Percentiles rank a stretch among this genome's conserved stretches.
These are phyloP conservation scores for Solanum infundibuliforme DNA, from an alignment of 257 asterid genomes.

Conservation along the genomic window DNA sequence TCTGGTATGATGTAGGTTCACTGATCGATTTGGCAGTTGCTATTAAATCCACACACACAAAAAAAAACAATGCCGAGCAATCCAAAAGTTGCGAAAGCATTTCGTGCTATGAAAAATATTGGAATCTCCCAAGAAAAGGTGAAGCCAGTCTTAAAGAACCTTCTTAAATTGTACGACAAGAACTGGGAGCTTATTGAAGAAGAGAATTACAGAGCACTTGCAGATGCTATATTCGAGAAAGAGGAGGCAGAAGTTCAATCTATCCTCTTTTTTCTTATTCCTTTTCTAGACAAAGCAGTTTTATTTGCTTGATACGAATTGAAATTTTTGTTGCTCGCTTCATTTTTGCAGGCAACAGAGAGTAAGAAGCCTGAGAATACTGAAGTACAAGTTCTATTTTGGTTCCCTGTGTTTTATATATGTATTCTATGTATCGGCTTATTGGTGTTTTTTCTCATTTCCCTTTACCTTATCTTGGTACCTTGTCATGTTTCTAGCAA, in stretches of 20 bases:
- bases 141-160: conserved; percentile 58
- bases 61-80: conserved; percentile 29
- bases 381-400: conserved; percentile 2
- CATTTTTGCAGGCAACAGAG: conserved; percentile 4
- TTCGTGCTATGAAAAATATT: conserved; percentile 61
- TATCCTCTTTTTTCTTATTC: background rate
- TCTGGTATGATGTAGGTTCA: conserved; percentile 1
- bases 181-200: conserved; percentile 84
- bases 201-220: conserved; percentile 72
- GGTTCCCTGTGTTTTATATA: background rate
- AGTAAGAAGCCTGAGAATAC: conserved; percentile 1
- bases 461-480: background rate
- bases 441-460: background rate
- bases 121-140: conserved; percentile 60
- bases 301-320: background rate
- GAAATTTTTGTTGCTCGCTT: background rate
- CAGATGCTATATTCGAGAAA: conserved; percentile 71
- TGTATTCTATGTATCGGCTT: background rate
- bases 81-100: conserved; percentile 40
- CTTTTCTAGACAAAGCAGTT: background rate
- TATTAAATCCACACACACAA: background rate
- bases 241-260: conserved; percentile 45
- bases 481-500: conserved; percentile 3
- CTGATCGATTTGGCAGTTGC: conserved; percentile 12
- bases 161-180: conserved; percentile 50